Conservation (phyloP, 2,329 filamentous ascomycete genomes). For the Exserohilum rostratum region DNA sequence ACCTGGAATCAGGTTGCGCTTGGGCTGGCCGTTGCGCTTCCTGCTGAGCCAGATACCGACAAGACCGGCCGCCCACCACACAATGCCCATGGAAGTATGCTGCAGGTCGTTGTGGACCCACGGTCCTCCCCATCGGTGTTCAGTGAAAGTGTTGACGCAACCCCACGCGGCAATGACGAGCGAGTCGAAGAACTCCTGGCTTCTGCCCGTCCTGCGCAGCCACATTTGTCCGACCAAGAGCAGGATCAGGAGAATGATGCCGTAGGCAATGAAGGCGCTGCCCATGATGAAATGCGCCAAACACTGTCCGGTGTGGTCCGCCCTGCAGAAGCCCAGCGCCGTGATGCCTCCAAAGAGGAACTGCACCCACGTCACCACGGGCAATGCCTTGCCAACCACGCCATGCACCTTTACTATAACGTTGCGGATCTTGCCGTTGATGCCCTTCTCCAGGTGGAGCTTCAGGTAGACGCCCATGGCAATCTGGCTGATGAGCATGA, state of each 20-base stretch:
- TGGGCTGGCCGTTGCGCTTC: constrained; percentile 80
- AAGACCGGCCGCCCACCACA: constrained; percentile 96
- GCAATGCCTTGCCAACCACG: constrained; percentile 84
- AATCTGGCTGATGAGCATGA: constrained; percentile 78
- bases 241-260: constrained; percentile 82
- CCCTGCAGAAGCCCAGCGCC: constrained; percentile 87
- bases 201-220: constrained; percentile 80
- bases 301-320: constrained; percentile 90
- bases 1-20: constrained; percentile 90
- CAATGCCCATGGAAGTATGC: constrained; percentile 98
- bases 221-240: constrained; percentile 87
- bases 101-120: constrained; percentile 97
- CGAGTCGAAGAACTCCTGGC: constrained; percentile 97
- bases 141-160: constrained; percentile 96
- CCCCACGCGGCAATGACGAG: constrained; percentile 92
- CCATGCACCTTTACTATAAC: constrained; percentile 76
- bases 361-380: constrained; percentile 85
- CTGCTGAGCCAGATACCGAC: constrained; percentile 90
- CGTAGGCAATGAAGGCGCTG: constrained; percentile 92
- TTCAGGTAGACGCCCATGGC: constrained; percentile 84
- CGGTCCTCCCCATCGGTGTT: constrained; percentile 86
- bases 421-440: constrained; percentile 77
- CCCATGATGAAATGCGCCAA: constrained; percentile 99
- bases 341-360: constrained; percentile 97
- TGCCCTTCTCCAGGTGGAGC: constrained; percentile 83